Conservation (phyloP, 805 yeast species). For the Dipodascopsis tothii region DNA sequence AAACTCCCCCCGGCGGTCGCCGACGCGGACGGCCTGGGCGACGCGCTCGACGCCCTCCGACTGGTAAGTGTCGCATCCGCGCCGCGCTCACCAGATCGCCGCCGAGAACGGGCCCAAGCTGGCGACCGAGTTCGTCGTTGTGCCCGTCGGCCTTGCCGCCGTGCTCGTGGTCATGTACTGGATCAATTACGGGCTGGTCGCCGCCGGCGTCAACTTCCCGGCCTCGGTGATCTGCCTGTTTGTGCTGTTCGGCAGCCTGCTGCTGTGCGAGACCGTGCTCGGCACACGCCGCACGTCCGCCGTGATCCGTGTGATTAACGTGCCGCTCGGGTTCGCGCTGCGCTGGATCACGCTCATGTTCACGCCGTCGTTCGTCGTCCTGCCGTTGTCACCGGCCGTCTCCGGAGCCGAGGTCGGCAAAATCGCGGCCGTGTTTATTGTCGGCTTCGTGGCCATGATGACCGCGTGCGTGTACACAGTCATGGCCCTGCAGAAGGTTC, state of each 20-base stretch:
- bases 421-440: constrained; percentile 63
- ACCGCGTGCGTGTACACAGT: constrained; percentile 45
- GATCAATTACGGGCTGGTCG: constrained; percentile 40
- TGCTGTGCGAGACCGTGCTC: constrained; percentile 34
- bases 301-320: constrained; percentile 31
- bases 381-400: constrained; percentile 61
- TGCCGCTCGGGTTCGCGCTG: constrained; percentile 61
- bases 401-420: constrained; percentile 61
- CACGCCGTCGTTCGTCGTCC: constrained; percentile 66
- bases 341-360: constrained; percentile 75
- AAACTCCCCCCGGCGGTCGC: no score
- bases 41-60: constrained; percentile 26
- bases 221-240: constrained; percentile 67
- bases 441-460: constrained; percentile 54
- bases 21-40: constrained; percentile 30
- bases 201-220: constrained; percentile 51
- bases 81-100: constrained; percentile 24
- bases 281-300: constrained; percentile 31
- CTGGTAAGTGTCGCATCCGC: constrained; percentile 24
- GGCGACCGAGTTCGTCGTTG: constrained; percentile 33
- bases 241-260: constrained; percentile 43
- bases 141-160: constrained; percentile 44
- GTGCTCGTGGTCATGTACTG: constrained; percentile 47
- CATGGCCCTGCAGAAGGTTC: constrained; percentile 36
- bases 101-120: constrained; percentile 2